Base-by-base conservation (phyloP, 805 yeast species). In the Saccharomycopsis guyanensis region DNA sequence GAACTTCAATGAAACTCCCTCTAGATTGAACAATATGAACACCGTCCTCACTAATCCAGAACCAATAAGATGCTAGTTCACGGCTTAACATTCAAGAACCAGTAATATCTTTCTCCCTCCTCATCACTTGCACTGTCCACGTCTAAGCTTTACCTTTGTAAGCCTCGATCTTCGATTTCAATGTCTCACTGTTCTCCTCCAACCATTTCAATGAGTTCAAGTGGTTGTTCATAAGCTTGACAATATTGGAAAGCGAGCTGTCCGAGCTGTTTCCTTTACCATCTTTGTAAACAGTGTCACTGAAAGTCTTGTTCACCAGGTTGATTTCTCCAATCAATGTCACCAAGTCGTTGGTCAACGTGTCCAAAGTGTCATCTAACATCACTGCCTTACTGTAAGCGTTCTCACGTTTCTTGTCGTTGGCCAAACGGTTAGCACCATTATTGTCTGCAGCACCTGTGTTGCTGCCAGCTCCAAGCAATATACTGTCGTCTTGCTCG, bases 351-450 rank as follows among this genome's bases (percentile, higher is more conserved):
- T 76, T 71, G 6, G 94, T 95, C 59, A 93, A 69, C 10, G 75
- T 66, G 55, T 83, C 94, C 51, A 93, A 66, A 58, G 83, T 85
- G 55, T 81, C 88, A 60, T 86, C 95, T 52, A 93, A 68, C 36
- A 78, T 69, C 59, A 88, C 94, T 0, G 97, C 97, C 27, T 88
- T 75, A 52, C 75, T 79, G 62, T 91, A 93, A 0, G 96, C 94
- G 55, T 83, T 83, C 59, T 83, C 91, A 60, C 98, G 79, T 59
- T 87, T 85, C 61, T 83, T 85, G 60, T 91, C 97, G 43, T 85
- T 78, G 7, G 78, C 73, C 15, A 42, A 38, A 23, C 47, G 39
- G 3, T 34, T 25, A 31, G 23, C 34, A 13, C n/a, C 23, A 31
- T 20, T 27, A 24, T 39, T 45, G n/a, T 40, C 37, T 34, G 23